Conservation (phyloP, 2,329 filamentous ascomycete genomes). For the Aspergillus fructus region DNA sequence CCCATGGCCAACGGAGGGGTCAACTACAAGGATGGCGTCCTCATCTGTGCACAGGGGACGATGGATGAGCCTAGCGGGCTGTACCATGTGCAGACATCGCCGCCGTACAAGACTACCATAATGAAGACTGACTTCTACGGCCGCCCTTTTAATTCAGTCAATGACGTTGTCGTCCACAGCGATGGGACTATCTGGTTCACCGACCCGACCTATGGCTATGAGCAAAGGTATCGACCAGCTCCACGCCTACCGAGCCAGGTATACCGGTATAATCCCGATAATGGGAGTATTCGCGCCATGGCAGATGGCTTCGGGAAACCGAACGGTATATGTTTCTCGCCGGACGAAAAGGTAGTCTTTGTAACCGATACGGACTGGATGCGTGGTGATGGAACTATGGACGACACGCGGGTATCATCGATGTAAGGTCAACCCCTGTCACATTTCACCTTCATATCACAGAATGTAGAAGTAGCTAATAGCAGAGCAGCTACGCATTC, state of each 20-base stretch:
- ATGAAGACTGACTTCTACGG: slow-evolving; percentile 36
- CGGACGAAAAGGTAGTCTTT: slow-evolving; percentile 40
- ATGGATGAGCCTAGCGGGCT: slow-evolving; percentile 13
- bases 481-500: slow-evolving; percentile 43
- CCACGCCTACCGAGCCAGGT: slow-evolving; percentile 38
- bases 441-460: background rate
- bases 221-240: slow-evolving; percentile 33
- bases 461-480: background rate
- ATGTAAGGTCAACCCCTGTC: slow-evolving; percentile 25
- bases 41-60: slow-evolving; percentile 46
- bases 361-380: slow-evolving; percentile 41
- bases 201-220: slow-evolving; percentile 37
- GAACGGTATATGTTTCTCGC: slow-evolving; percentile 46
- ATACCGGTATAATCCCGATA: slow-evolving; percentile 40
- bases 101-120: slow-evolving; percentile 23
- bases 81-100: slow-evolving; percentile 15
- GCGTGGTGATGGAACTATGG: slow-evolving; percentile 20
- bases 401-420: slow-evolving; percentile 19
- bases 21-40: slow-evolving; percentile 44
- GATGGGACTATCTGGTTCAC: slow-evolving; percentile 42
- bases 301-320: slow-evolving; percentile 42
- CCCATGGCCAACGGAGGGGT: slow-evolving; percentile 53
- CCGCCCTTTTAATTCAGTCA: slow-evolving; percentile 39
- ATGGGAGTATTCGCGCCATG: slow-evolving; percentile 34
- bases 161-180: slow-evolving; percentile 37